Conservation (phyloP, 2,329 filamentous ascomycete genomes). For the Polychaeton citri region DNA sequence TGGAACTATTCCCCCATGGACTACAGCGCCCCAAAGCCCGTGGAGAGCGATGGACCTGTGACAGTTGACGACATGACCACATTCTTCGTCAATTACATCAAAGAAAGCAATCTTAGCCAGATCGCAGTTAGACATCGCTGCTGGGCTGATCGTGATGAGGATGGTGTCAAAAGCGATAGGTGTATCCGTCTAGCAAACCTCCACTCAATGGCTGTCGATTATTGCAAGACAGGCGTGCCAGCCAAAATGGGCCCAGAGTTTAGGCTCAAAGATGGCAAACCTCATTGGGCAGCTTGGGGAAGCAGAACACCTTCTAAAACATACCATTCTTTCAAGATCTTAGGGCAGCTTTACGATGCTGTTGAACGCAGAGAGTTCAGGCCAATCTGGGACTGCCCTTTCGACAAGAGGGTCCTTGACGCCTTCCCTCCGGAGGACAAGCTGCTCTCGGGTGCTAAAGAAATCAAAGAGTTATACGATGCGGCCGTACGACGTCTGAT, state of each 20-base stretch:
- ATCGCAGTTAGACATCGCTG: slow-evolving; percentile 78
- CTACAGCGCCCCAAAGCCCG: slow-evolving; percentile 48
- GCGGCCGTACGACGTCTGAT: slow-evolving; percentile 63
- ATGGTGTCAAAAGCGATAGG: slow-evolving; percentile 52
- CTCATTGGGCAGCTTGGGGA: slow-evolving; percentile 66
- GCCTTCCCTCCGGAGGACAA: slow-evolving; percentile 35
- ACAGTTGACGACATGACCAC: slow-evolving; percentile 58
- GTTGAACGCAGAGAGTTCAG: slow-evolving; percentile 56
- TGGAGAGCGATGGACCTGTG: slow-evolving; percentile 47
- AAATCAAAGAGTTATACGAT: slow-evolving; percentile 69
- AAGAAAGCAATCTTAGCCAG: slow-evolving; percentile 65
- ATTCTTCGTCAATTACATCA: slow-evolving; percentile 89
- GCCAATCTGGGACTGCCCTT: slow-evolving; percentile 57
- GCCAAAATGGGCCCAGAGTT: slow-evolving; percentile 53
- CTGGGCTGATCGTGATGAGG: slow-evolving; percentile 48
- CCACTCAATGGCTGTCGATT: slow-evolving; percentile 89
- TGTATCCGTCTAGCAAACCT: slow-evolving; percentile 65
- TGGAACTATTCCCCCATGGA: slow-evolving; percentile 72
- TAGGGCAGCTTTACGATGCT: slow-evolving; percentile 73
- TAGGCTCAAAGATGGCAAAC: slow-evolving; percentile 48
- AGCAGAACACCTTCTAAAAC: slow-evolving; percentile 32
- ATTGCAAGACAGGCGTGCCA: slow-evolving; percentile 74
- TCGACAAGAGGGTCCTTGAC: slow-evolving; percentile 61
- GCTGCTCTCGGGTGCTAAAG: slow-evolving; percentile 44
- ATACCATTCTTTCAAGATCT: slow-evolving; percentile 57